Conservation (phyloP, 345 rosid species). For the Heritiera fomes region DNA sequence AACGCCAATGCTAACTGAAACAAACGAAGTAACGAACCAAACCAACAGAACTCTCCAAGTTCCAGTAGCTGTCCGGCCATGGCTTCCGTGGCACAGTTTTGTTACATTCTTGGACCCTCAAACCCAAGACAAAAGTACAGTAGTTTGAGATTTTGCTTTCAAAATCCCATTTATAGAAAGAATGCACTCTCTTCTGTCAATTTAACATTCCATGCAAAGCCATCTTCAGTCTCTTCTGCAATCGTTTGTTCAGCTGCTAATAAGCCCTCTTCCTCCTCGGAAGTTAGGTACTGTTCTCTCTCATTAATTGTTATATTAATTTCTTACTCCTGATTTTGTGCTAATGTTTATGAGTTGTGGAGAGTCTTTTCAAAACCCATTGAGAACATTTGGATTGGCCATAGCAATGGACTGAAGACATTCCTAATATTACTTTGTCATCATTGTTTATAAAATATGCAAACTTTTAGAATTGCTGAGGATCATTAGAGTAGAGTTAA, state of each 20-base stretch:
- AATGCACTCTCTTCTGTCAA: background rate
- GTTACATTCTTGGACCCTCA: conserved; percentile 20
- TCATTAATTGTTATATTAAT: background rate
- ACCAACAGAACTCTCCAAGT: background rate
- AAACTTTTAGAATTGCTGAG: background rate
- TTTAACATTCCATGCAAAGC: conserved; percentile 12
- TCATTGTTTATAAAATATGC: background rate
- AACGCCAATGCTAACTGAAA: conserved; percentile 6
- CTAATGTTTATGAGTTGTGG: background rate
- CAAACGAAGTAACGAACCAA: conserved; percentile 10
- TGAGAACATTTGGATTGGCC: background rate
- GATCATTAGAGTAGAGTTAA: background rate
- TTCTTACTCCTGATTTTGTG: background rate
- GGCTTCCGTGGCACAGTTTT: conserved; percentile 23
- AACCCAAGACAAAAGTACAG: background rate
- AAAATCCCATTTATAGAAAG: conserved; percentile 1
- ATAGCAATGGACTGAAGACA: background rate
- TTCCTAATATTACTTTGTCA: background rate
- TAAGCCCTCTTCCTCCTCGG: conserved; percentile 27
- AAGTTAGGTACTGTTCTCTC: conserved; percentile 17
- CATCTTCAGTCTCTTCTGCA: background rate
- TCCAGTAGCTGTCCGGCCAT: conserved; percentile 11
- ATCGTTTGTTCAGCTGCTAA: conserved; percentile 21
- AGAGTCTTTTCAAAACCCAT: background rate
- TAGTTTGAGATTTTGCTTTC: background rate